A percentile compares a stretch with the other conserved stretches of the same genome.
Conservation (phyloP, 2,329 filamentous ascomycete genomes). For the Coniochaeta pulveracea region DNA sequence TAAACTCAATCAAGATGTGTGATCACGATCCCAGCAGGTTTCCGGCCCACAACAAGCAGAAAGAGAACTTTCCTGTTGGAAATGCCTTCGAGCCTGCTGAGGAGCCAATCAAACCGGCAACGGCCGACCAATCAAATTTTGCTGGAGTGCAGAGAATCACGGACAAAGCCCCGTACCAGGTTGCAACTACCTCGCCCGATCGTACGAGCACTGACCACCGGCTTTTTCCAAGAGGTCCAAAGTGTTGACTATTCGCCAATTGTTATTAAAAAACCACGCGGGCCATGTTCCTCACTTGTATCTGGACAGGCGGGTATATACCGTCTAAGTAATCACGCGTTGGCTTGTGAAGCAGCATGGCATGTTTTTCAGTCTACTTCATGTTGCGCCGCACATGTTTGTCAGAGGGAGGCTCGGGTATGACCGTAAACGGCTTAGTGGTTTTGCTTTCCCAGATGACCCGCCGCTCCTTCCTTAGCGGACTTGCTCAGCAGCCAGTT, state of each 20-base stretch:
- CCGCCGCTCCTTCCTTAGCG: conserved; percentile 3
- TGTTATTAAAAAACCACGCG: too few species aligned
- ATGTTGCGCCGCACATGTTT: not conserved
- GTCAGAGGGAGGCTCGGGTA: too few species aligned
- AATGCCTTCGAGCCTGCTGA: not conserved
- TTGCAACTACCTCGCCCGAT: conserved; percentile 1
- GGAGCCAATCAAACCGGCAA: too few species aligned
- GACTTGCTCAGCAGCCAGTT: not conserved
- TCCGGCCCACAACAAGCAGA: not conserved
- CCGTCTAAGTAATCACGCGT: not conserved
- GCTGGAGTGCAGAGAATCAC: too few species aligned
- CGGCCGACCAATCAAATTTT: too few species aligned
- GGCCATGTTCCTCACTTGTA: too few species aligned
- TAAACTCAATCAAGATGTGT: not conserved
- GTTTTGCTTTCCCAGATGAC: not conserved
- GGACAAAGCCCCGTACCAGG: conserved; percentile 3
- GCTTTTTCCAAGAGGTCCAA: too few species aligned
- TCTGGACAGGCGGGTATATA: not conserved
- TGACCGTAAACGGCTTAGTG: too few species aligned
- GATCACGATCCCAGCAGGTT: not conserved
- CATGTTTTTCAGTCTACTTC: not conserved
- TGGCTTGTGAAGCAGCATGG: not conserved
- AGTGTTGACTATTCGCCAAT: too few species aligned
- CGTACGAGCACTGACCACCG: not conserved
- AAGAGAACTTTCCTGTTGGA: conserved; percentile 1